phyloP scores from a whole-genome alignment of 2,329 filamentous ascomycete genomes.

The Curvularia spicifera region DNA sequence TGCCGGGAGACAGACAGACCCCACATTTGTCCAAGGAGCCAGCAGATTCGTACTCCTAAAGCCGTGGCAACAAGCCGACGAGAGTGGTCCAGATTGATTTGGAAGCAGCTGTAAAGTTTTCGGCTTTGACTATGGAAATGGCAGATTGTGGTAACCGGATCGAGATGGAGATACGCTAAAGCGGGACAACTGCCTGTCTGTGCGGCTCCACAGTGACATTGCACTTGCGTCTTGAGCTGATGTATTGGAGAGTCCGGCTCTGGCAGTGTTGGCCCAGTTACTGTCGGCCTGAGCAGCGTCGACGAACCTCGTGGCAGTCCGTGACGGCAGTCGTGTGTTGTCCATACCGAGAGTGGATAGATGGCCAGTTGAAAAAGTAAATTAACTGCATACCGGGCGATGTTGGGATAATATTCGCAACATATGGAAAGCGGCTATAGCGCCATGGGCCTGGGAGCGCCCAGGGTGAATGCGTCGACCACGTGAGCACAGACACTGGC shows the following conservation, averaged over 20 bases:
- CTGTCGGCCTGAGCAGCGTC: neutral
- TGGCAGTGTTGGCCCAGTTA: neutral
- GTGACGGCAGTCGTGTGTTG: slow-evolving; percentile 17
- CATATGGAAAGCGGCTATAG: slow-evolving; percentile 28
- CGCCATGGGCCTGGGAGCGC: slow-evolving; percentile 19
- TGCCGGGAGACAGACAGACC: neutral
- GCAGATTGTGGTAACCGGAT: slow-evolving; percentile 6
- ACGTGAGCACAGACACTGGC: slow-evolving; percentile 16
- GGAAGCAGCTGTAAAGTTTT: slow-evolving; percentile 7
- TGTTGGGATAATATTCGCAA: slow-evolving; percentile 35
- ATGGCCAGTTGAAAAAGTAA: slow-evolving; percentile 26
- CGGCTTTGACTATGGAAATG: slow-evolving; percentile 6
- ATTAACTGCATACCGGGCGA: slow-evolving; percentile 37
- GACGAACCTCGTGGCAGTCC: neutral
- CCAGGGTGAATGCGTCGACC: slow-evolving; percentile 10
- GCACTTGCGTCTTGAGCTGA: neutral
- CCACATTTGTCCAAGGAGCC: slow-evolving; percentile 14
- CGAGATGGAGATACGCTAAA: neutral
- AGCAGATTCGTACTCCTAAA: neutral
- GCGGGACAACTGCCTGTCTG: slow-evolving; percentile 4
- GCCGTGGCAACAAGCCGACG: slow-evolving; percentile 2
- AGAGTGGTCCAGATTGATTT: slow-evolving; percentile 12
- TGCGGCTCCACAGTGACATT: neutral
- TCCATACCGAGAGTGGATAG: slow-evolving; percentile 8
- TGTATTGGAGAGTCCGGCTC: neutral